Base-by-base conservation (phyloP, 768 basidiomycete genomes). In the Lentinula sp. region DNA sequence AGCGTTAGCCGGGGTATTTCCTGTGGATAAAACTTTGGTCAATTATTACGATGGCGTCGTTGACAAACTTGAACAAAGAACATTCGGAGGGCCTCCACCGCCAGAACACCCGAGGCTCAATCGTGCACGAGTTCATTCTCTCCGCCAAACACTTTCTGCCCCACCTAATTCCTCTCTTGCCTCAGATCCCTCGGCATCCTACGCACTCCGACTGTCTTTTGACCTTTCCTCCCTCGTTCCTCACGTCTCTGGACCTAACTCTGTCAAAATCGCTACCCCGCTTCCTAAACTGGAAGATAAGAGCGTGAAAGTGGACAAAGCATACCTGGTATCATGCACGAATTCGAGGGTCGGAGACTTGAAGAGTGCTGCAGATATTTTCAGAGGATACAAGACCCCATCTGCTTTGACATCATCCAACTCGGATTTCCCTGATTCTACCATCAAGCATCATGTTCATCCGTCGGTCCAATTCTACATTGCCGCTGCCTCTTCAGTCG, bases 311-410 rank as follows among this genome's bases (percentile, higher is more conserved):
- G 97, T 99, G 70, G 84, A 99, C 67, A 99, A 99, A 73, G 97
- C 97, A 0, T 99, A 99, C 74, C 91, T 99, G 60, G 93, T 99
- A 61, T 94, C 91, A 66, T 99, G 97, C 73, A 98, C 97, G 61
- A 99, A 99, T 74, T 94, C 96, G 1, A 89, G 97, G 43, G 91
- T 89, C 2, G 97, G 95, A 0, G 97, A 99, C 65, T 88, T 99
- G 61, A 86, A 92, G 5, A 89, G 91, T 0, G 96, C 97, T 0
- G 97, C 97, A 0, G 83, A 83, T n/a, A 95, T 98, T 32, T 79
- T 99, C 69, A 81, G 84, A 60, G 92, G 35, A 3, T 28, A 91
- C 13, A 10, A 51, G 15, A 35, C 28, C 50, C 31, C 50, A 13
- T 48, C 21, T 48, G 11, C 35, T 10, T 39, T 15, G 2, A 11